Evolutionary conservation across 768 basidiomycete species (phyloP), one percentile per base, ranked within the genome.

Genomic region (Fomitopsis pulvina): DNA sequence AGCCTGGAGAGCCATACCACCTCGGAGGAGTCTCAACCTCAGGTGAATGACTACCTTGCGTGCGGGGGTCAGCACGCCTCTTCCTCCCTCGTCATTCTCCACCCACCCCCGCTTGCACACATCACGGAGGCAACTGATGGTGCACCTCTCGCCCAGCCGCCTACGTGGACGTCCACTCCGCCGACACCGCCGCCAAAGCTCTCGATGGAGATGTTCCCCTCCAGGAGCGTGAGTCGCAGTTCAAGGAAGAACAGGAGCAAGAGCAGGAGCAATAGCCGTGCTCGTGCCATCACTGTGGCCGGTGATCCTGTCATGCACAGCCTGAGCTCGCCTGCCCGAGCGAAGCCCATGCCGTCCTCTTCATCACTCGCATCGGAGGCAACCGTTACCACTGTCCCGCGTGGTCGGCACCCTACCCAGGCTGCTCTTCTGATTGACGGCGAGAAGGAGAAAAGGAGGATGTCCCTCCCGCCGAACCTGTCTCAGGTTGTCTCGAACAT

Each of bases 151-250:
- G n/a, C 48, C 2, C 22, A 65, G 29, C 64, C 75, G 2, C 78
- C 79, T 39, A 78, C 73, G 43, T 80, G 80, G 79, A 77, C 73
- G 38, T 74, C 79, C 12, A 78, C 75, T 9, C 80, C 78, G 24
- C 79, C 79, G 24, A 80, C 80, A 10, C 79, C 80, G 30, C 78
- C 78, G 20, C 66, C 71, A 49, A 58, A 54, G 25, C 47, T 20
- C 25, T 37, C 34, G 14, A 21, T 34, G 7, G 43, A 26, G 5
- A 30, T 32, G 47, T 40, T 25, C 28, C 3, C 47, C 20, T 39
- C 27, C 5, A 25, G 12, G 9, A 39, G 37, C 11, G 37, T 24
- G 37, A 40, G 34, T 27, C 50, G 51, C 43, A 53, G 50, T 37
- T 48, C 28, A 28, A 54, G 39, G 40, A 48, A 43, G 25, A 47